Percentiles rank a stretch among this genome's conserved stretches.
Conservation (phyloP, 192 early-diverging fungal species). For the Umbelopsis isabellina region DNA sequence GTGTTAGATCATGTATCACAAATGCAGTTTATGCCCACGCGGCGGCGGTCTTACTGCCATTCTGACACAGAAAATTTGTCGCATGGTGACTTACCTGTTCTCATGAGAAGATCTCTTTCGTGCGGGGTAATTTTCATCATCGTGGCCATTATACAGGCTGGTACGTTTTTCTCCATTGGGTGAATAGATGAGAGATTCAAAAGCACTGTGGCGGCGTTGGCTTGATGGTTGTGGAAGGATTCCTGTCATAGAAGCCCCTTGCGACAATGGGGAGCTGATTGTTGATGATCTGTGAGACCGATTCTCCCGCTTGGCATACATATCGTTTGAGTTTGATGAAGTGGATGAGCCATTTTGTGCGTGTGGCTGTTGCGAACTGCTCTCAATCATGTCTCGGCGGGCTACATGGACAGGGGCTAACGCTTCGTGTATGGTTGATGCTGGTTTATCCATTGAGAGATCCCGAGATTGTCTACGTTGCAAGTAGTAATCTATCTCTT, state of each 20-base stretch:
- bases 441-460: background rate
- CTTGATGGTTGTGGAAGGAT: background rate
- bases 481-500: slow-evolving; percentile 51
- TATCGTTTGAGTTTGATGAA: background rate
- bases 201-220: slow-evolving; percentile 12
- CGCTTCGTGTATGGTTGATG: background rate
- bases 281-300: background rate
- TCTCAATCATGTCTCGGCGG: background rate
- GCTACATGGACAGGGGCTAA: background rate
- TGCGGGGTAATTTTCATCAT: background rate
- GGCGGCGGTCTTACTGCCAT: too few relatives aligned
- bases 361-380: background rate
- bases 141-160: background rate
- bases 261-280: background rate
- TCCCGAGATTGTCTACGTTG: slow-evolving; percentile 35
- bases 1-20: too few relatives aligned
- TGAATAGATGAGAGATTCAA: background rate
- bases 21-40: too few relatives aligned
- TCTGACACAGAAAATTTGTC: too few relatives aligned
- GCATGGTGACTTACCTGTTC: background rate
- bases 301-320: background rate
- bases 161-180: background rate
- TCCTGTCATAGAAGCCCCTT: background rate
- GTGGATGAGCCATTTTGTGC: background rate
- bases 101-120: slow-evolving; percentile 17